Percentiles rank a stretch among this genome's conserved stretches.
These are phyloP conservation scores for Lachnellula arida DNA, from an alignment of 2,329 filamentous ascomycete species.

Conservation along the genomic window DNA sequence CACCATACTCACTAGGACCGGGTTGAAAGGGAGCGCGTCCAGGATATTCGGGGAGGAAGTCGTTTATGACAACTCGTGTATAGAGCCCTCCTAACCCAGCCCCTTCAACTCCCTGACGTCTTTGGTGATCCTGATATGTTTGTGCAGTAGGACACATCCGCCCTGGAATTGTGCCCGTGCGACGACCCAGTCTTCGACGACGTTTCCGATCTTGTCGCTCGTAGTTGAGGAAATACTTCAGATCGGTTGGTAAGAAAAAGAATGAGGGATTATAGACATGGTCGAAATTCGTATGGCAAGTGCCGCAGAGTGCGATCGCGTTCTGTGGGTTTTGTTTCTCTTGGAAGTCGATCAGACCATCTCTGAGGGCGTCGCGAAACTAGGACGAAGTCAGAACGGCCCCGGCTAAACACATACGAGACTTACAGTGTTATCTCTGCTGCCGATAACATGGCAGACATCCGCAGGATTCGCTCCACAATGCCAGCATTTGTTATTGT, in stretches of 20 bases:
- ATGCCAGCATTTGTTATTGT: no score
- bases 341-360: no score
- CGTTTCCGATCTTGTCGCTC: slow-evolving; percentile 17
- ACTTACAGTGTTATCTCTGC: no score
- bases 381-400: no score
- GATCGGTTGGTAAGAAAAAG: slow-evolving; percentile 20
- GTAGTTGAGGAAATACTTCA: slow-evolving; percentile 19
- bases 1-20: slow-evolving; percentile 13
- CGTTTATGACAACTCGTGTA: slow-evolving; percentile 13
- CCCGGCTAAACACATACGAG: no score
- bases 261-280: slow-evolving; percentile 17
- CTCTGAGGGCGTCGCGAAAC: no score
- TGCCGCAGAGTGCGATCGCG: slow-evolving; percentile 15
- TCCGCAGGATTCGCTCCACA: no score
- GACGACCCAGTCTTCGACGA: slow-evolving; percentile 15
- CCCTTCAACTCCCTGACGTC: slow-evolving; percentile 14
- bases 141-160: slow-evolving; percentile 20
- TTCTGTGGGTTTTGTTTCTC: slow-evolving; percentile 18
- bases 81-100: slow-evolving; percentile 15
- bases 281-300: slow-evolving; percentile 18
- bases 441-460: no score
- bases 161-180: slow-evolving; percentile 15
- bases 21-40: slow-evolving; percentile 15
- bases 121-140: slow-evolving; percentile 21
- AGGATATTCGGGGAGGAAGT: slow-evolving; percentile 18